Evolutionary conservation across 257 asterid genomes (phyloP), one percentile per base, ranked within the genome.

Genomic region (Scutellaria minor): DNA sequence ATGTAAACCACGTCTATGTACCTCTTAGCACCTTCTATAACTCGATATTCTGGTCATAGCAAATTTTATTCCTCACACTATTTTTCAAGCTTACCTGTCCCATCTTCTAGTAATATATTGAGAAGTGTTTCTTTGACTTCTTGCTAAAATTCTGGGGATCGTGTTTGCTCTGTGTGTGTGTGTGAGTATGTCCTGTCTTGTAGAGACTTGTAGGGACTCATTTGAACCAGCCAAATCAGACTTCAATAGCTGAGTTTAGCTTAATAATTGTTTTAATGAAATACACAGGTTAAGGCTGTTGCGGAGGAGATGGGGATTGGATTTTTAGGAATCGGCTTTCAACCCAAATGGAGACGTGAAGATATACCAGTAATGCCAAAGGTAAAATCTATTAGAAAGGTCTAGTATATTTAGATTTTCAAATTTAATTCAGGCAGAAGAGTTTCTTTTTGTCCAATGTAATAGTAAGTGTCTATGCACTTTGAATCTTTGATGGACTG

Each of bases 281-380:
- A 56, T 56, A 63, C 61, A 47, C 85, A 94, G 99, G 99, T 94
- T 61, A 94, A 91, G 82, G 97, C 99, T 79, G 96, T 94, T 77
- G 88, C 98, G 0, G 98, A 92, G 79, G 99, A 94, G 90, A 89
- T 94, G 97, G 96, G 96, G 56, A 91, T 92, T 64, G 98, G 98
- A 56, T 94, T 94, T 74, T 71, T 94, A 58, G 99, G 98, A 69
- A 86, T 86, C 70, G 99, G 99, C 57, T 94, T 91, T 85, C 98
- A 88, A 75, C 99, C 99, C 62, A 90, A 91, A 80, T 91, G 97
- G 98, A 85, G 78, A 74, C 81, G 92, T 58, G 92, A 90, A 83
- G 98, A 88, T 31, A 94, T 94, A 80, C 99, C 99, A 24, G 62
- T 94, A 72, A 94, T 94, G 99, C 99, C 99, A n/a, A 94, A 94